Conservation (phyloP, 2,329 filamentous ascomycete genomes). For the Botrytis byssoidea region DNA sequence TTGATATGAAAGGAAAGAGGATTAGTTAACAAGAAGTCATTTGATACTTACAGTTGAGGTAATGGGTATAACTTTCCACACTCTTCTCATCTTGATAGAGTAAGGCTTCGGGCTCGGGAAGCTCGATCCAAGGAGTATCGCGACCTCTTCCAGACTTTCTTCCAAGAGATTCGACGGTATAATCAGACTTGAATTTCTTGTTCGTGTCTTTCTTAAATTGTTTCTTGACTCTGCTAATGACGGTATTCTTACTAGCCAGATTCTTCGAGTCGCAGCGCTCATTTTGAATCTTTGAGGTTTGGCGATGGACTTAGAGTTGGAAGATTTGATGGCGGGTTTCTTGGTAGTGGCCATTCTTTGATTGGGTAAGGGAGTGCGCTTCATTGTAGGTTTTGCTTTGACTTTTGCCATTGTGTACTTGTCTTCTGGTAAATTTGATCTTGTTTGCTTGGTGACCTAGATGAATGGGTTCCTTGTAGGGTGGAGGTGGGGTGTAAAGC, state of each 20-base stretch:
- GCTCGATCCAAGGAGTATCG: too few relatives aligned
- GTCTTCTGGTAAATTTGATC: neutral
- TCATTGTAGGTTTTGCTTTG: neutral
- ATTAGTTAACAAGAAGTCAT: too few relatives aligned
- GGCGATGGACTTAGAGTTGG: too few relatives aligned
- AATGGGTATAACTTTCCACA: too few relatives aligned
- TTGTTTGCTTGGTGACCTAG: neutral
- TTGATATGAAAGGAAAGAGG: too few relatives aligned
- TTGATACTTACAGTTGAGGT: too few relatives aligned
- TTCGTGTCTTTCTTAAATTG: neutral
- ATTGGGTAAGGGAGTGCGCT: neutral
- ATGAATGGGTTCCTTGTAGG: neutral
- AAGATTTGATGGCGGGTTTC: neutral
- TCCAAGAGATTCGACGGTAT: too few relatives aligned
- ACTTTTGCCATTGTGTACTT: too few relatives aligned
- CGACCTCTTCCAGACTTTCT: neutral
- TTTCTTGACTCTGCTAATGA: neutral
- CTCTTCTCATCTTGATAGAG: too few relatives aligned
- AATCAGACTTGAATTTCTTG: too few relatives aligned
- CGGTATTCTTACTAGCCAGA: accelerated
- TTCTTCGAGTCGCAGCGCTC: neutral
- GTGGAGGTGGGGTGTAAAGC: neutral
- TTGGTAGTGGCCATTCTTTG: neutral
- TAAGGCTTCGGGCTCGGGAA: too few relatives aligned
- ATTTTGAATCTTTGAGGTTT: neutral